phyloP scores from a whole-genome alignment of 225 moss, liverwort and hornwort species.

The Takakia lepidozioides region DNA sequence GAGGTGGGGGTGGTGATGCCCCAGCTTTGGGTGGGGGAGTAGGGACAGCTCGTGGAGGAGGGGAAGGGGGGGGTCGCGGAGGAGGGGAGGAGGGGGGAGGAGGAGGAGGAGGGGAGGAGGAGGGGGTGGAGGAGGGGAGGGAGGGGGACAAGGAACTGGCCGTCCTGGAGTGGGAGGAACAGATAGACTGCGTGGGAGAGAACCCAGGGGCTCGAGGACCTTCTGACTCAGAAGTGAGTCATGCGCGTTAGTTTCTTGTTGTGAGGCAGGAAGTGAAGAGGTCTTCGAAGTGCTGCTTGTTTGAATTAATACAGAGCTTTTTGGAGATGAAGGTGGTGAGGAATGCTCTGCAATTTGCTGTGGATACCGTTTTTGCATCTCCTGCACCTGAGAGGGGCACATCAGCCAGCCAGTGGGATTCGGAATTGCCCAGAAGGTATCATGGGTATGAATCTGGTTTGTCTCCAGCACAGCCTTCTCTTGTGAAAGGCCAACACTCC shows the following conservation, averaged over 20 bases:
- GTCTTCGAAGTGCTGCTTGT: neutral
- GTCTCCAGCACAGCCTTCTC: neutral
- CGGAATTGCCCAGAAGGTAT: neutral
- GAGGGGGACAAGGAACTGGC: neutral
- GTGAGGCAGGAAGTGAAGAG: constrained; percentile 1
- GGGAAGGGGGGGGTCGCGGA: constrained; percentile 12
- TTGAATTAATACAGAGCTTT: neutral
- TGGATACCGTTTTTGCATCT: constrained; percentile 5
- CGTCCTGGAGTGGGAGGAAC: neutral
- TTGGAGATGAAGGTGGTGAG: neutral
- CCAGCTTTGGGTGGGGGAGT: constrained; percentile 18
- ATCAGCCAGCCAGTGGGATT: neutral
- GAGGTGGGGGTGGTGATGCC: neutral
- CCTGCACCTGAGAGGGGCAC: neutral
- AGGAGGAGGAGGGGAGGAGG: constrained; percentile 1
- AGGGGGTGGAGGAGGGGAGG: neutral
- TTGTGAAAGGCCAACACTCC: neutral
- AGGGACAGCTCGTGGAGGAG: constrained; percentile 1
- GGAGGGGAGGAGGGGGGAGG: neutral
- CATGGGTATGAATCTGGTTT: neutral
- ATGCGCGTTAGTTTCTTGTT: neutral
- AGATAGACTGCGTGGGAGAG: neutral
- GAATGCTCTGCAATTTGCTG: neutral
- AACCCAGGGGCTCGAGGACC: neutral
- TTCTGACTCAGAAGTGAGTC: neutral